Percentiles rank a stretch among this genome's conserved stretches.
Evolutionary conservation across 495 filamentous ascomycete genomes (phyloP).

Genomic region (Penicillium subrubescens): DNA sequence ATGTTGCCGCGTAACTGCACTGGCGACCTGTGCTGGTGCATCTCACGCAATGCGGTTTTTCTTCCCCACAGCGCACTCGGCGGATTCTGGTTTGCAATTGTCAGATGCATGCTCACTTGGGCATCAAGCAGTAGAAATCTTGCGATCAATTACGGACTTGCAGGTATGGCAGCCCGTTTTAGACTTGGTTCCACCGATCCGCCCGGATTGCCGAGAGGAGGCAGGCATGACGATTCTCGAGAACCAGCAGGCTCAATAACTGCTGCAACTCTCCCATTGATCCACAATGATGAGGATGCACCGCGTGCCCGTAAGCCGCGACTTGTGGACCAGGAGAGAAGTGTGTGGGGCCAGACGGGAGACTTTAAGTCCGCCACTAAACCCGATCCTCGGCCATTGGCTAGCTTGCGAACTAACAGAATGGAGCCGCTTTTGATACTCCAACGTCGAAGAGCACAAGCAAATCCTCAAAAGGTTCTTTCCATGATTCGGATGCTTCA

Average conservation of each 20-base stretch:
- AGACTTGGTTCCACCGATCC: conserved; percentile 23
- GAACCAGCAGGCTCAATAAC: neutral
- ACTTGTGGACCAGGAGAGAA: neutral
- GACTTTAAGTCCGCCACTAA: conserved; percentile 1
- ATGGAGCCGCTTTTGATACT: neutral
- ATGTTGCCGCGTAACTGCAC: conserved; percentile 37
- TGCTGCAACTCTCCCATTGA: neutral
- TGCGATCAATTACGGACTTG: conserved; percentile 20
- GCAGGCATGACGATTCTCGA: neutral
- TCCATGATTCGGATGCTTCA: no score
- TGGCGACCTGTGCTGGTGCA: conserved; percentile 53
- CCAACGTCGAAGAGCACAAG: neutral
- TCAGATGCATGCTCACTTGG: conserved; percentile 2
- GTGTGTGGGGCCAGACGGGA: neutral
- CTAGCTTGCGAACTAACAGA: neutral
- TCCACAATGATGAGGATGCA: neutral
- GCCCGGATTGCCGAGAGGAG: conserved; percentile 13
- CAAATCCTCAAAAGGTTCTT: neutral
- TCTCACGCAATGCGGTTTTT: conserved; percentile 48
- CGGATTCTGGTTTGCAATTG: conserved; percentile 35
- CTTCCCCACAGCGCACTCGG: conserved; percentile 60
- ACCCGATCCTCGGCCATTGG: conserved; percentile 1
- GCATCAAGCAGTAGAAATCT: neutral
- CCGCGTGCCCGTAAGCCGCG: neutral
- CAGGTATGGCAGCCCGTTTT: conserved; percentile 26